These are phyloP conservation scores for Asclepias syriaca DNA, from an alignment of 257 asterid genomes.

Conservation along the genomic window DNA sequence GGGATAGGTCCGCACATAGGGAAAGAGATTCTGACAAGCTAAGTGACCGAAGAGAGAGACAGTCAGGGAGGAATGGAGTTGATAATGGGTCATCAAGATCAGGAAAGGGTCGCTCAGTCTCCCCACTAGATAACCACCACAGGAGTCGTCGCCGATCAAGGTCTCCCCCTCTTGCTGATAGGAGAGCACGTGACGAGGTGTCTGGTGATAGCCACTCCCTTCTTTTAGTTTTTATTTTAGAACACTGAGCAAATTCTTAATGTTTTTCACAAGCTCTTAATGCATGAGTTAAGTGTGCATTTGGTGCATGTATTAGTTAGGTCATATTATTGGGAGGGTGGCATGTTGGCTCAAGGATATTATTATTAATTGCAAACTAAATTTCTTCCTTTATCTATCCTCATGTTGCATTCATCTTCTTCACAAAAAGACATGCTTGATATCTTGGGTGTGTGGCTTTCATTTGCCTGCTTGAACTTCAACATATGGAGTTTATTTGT, in stretches of 20 bases:
- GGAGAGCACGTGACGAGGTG: conserved; percentile 77
- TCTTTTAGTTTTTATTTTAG: conserved; percentile 14
- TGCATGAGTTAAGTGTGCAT: neutral
- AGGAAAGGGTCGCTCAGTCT: conserved; percentile 44
- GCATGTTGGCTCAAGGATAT: neutral
- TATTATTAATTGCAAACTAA: neutral
- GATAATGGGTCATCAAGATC: conserved; percentile 48
- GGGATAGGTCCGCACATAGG: conserved; percentile 37
- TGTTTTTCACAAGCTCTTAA: neutral
- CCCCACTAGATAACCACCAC: conserved; percentile 53
- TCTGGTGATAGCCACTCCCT: conserved; percentile 67
- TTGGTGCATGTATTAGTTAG: neutral
- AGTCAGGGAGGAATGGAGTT: conserved; percentile 49
- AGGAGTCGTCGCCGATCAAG: conserved; percentile 62
- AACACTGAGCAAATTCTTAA: neutral
- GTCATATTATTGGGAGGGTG: neutral
- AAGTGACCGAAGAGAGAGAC: conserved; percentile 45
- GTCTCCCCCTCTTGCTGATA: conserved; percentile 55
- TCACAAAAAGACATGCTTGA: neutral
- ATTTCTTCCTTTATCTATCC: neutral
- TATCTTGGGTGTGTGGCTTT: neutral
- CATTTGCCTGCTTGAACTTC: neutral
- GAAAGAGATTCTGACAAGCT: conserved; percentile 47
- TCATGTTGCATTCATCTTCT: neutral
- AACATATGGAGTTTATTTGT: neutral